These are phyloP conservation scores for Gossypium davidsonii DNA, from an alignment of 441 rosid species.

Conservation along the genomic window DNA sequence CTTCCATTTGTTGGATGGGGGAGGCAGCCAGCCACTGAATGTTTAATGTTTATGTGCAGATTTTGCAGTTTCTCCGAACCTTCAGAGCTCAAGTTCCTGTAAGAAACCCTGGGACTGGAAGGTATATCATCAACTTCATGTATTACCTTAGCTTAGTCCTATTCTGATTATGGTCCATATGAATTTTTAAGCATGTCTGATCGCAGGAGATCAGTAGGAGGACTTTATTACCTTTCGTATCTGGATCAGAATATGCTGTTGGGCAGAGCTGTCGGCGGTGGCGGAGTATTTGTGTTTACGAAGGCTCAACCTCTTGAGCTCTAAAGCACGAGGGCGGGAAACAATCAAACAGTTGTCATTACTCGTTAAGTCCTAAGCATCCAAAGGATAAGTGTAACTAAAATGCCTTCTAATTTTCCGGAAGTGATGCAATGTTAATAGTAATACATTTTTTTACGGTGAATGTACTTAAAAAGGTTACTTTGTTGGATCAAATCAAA, in stretches of 20 bases:
- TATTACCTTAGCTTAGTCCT: neutral
- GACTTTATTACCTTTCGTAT: constrained; percentile 81
- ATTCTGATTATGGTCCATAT: neutral
- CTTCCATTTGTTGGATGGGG: no score
- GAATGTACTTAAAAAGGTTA: no score
- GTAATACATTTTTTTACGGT: no score
- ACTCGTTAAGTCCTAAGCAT: neutral
- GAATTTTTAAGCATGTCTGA: constrained; percentile 21
- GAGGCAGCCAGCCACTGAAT: neutral
- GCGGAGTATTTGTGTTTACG: constrained; percentile 83
- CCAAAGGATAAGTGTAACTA: neutral
- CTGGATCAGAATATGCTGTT: constrained; percentile 73
- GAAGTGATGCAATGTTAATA: no score
- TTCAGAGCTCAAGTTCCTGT: constrained; percentile 75
- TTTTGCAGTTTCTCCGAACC: constrained; percentile 69
- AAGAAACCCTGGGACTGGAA: constrained; percentile 41
- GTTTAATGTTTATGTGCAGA: constrained; percentile 31
- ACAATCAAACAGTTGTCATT: neutral
- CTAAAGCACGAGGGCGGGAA: constrained; percentile 22
- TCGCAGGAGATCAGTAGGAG: constrained; percentile 72
- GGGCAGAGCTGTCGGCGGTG: constrained; percentile 91
- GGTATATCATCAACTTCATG: constrained; percentile 31
- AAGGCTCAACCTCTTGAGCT: constrained; percentile 67
- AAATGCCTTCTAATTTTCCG: no score
- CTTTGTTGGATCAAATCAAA: no score